A percentile compares a stretch with the other conserved stretches of the same genome.
Evolutionary conservation across 805 yeast genomes (phyloP).

Genomic region (Candida corydali): DNA sequence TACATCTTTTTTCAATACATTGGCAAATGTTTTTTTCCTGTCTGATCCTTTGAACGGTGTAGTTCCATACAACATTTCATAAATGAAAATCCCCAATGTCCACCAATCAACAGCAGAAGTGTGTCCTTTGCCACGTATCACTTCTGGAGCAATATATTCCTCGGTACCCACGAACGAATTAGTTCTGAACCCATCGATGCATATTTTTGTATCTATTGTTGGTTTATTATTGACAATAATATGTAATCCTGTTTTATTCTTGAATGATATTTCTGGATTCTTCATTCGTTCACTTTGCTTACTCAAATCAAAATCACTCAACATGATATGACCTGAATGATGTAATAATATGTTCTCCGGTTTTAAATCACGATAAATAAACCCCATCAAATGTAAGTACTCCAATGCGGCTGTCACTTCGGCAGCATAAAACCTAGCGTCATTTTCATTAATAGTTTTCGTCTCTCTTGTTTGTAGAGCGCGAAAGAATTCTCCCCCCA

Average conservation of each 20-base stretch:
- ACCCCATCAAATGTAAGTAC: slow-evolving; percentile 94
- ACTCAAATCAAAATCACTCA: slow-evolving; percentile 92
- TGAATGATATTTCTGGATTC: slow-evolving; percentile 62
- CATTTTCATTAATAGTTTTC: slow-evolving; percentile 80
- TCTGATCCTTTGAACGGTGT: slow-evolving; percentile 95
- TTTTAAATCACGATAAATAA: slow-evolving; percentile 91
- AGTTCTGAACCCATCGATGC: slow-evolving; percentile 93
- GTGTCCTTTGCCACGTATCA: slow-evolving; percentile 94
- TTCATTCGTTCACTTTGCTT: slow-evolving; percentile 79
- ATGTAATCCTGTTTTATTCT: slow-evolving; percentile 12
- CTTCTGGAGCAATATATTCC: slow-evolving; percentile 98
- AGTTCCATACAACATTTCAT: slow-evolving; percentile 92
- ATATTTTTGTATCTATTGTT: slow-evolving; percentile 86
- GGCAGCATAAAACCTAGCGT: slow-evolving; percentile 91
- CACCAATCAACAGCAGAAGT: slow-evolving; percentile 99
- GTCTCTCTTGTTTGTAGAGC: slow-evolving; percentile 89
- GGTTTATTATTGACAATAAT: slow-evolving; percentile 28
- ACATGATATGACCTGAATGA: slow-evolving; percentile 97
- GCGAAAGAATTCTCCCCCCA: slow-evolving; percentile 98
- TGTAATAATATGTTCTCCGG: slow-evolving; percentile 94
- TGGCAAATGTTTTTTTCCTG: slow-evolving; percentile 85
- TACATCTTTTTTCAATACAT: slow-evolving; percentile 80
- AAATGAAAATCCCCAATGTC: slow-evolving; percentile 91
- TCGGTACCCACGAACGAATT: slow-evolving; percentile 99
- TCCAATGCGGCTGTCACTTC: slow-evolving; percentile 97